These are phyloP conservation scores for Suillus lakei DNA, from an alignment of 768 basidiomycete species.

Conservation along the genomic window DNA sequence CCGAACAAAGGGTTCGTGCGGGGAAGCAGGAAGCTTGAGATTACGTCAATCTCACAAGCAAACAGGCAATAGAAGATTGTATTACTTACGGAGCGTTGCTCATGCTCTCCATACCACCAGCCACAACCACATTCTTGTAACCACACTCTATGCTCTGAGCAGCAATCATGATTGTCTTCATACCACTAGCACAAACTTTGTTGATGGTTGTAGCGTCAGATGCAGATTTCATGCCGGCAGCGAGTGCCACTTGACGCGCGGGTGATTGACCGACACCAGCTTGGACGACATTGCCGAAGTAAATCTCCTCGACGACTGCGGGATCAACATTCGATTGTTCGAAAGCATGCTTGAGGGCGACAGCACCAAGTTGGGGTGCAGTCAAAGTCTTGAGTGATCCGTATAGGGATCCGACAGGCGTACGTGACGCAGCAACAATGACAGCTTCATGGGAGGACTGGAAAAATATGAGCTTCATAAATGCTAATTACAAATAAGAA, in stretches of 20 bases:
- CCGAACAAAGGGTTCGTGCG: conserved; percentile 86
- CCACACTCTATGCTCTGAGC: conserved; percentile 90
- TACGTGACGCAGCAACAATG: conserved; percentile 93
- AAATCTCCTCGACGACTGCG: conserved; percentile 89
- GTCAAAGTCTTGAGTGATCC: conserved; percentile 87
- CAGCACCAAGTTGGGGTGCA: conserved; percentile 87
- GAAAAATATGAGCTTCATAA: conserved; percentile 2
- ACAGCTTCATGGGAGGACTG: conserved; percentile 76
- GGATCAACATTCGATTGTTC: conserved; percentile 81
- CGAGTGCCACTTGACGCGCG: conserved; percentile 96
- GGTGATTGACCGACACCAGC: conserved; percentile 97
- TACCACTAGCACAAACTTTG: conserved; percentile 98
- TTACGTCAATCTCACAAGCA: conserved; percentile 10
- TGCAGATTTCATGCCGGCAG: conserved; percentile 77
- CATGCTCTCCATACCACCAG: conserved; percentile 99
- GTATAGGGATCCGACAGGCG: conserved; percentile 92
- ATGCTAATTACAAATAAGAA: background rate
- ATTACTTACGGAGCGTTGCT: conserved; percentile 92
- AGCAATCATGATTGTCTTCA: conserved; percentile 95
- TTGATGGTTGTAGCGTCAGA: conserved; percentile 99
- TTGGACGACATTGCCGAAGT: conserved; percentile 97
- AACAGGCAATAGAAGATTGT: conserved; percentile 7
- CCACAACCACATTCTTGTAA: conserved; percentile 83
- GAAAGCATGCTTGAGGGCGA: conserved; percentile 91
- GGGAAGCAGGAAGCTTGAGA: conserved; percentile 74